Base-by-base conservation (phyloP, 345 rosid genomes). In the Eucalyptus fibrosa region DNA sequence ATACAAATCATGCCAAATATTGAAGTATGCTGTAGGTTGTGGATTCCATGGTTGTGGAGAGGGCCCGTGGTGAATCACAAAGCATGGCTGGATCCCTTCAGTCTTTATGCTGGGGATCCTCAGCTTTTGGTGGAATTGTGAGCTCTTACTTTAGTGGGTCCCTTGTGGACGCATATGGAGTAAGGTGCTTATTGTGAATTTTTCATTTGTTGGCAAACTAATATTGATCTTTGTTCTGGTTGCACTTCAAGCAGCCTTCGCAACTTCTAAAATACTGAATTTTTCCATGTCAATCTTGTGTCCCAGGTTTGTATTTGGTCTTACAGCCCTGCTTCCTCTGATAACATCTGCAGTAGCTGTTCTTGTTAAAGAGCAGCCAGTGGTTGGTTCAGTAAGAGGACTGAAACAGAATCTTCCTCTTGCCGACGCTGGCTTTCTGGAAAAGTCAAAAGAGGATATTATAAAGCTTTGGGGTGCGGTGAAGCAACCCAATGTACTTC, bases 31-130 rank as follows among this genome's bases (percentile, higher is more conserved):
- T 90, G 88, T 89, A 98, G 99, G 99, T 95, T 91, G 99, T 97
- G 89, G 99, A 98, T 94, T 98, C 99, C 87, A 97, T 98, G 99
- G 99, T 98, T 50, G 99, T 97, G 69, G 99, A 98, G 93, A 94
- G 99, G 91, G 97, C 99, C 92, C 98, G 99, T 89, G 99, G 99
- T 86, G 99, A 98, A 93, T 97, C 99, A 50, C 99, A 96, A 91
- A 95, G 96, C 88, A 93, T 97, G 91, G 95, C 98, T 4, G 98
- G 99, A 88, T 96, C 99, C 50, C 95, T 98, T 87, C 99, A 96
- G 93, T 98, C 99, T 11, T 93, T 96, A 83, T 97, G 99, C 91
- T 97, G 99, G 99, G 99, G 99, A 91, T 97, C 97, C 45, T 98
- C 99, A 81, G 99, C 99, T 77, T 97, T 98, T 92, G 99, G 99